Conservation (phyloP, 306 rosid species). For the Carpinus fangiana region DNA sequence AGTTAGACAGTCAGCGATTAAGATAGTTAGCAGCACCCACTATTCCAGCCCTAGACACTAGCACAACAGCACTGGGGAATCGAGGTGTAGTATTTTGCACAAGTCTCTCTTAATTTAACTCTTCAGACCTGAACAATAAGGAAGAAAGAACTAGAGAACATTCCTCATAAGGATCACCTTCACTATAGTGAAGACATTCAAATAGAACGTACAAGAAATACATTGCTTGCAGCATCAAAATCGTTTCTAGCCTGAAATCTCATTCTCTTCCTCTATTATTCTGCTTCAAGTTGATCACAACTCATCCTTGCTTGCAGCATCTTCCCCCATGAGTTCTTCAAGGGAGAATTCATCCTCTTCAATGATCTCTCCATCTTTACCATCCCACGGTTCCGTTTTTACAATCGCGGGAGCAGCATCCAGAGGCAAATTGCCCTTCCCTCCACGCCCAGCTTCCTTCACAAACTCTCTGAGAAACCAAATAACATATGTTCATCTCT, state of each 20-base stretch:
- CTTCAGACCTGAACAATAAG: neutral
- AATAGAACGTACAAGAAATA: constrained; percentile 6
- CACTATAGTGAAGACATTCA: constrained; percentile 17
- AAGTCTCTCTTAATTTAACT: too few relatives aligned
- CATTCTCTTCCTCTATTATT: constrained; percentile 9
- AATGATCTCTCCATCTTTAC: constrained; percentile 85
- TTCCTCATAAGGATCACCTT: constrained; percentile 6
- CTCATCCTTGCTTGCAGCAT: constrained; percentile 63
- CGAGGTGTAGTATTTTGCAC: too few relatives aligned
- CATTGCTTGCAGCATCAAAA: constrained; percentile 22
- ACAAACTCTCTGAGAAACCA: constrained; percentile 68
- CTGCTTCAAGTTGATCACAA: constrained; percentile 32
- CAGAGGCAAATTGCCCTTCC: constrained; percentile 86
- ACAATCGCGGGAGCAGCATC: constrained; percentile 56
- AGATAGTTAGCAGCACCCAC: too few relatives aligned
- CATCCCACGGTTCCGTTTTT: constrained; percentile 90
- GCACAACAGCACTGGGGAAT: too few relatives aligned
- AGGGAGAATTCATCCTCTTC: constrained; percentile 98
- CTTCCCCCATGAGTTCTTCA: constrained; percentile 94
- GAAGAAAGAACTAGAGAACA: neutral
- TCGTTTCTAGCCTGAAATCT: constrained; percentile 23
- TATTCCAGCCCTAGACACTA: too few relatives aligned
- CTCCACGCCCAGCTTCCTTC: constrained; percentile 89
- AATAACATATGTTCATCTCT: neutral
- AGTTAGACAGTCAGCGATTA: too few relatives aligned